Percentiles rank a stretch among this genome's conserved stretches.
Conservation (phyloP, 495 filamentous ascomycete species). For the Penicillium dipodomyicola region DNA sequence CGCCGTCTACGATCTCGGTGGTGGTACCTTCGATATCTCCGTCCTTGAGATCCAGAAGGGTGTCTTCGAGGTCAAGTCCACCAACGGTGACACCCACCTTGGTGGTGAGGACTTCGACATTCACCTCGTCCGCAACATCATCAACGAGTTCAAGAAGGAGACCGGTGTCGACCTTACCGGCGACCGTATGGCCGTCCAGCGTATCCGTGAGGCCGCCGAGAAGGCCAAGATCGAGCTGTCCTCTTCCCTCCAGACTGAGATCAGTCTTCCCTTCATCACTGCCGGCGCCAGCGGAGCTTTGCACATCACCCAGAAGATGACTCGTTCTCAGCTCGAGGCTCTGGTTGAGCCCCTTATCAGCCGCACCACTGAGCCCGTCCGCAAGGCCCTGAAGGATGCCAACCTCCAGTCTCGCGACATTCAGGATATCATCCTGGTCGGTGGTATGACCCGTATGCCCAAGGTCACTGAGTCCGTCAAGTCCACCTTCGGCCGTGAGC, state of each 20-base stretch:
- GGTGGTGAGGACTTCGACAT: constrained; percentile 99
- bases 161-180: constrained; percentile 83
- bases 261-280: constrained; percentile 94
- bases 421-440: constrained; percentile 97
- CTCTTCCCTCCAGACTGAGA: constrained; percentile 93
- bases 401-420: constrained; percentile 91
- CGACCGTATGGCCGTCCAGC: constrained; percentile 98
- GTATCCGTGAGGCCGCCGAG: constrained; percentile 98
- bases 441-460: constrained; percentile 99
- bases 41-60: constrained; percentile 96
- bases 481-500: constrained; percentile 95
- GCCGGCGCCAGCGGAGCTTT: constrained; percentile 91
- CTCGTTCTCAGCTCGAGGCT: constrained; percentile 85
- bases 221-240: constrained; percentile 99
- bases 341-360: constrained; percentile 90
- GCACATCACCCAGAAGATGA: constrained; percentile 96
- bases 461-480: constrained; percentile 98
- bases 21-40: constrained; percentile 98
- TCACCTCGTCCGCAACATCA: constrained; percentile 87
- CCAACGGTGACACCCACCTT: constrained; percentile 96
- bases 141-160: constrained; percentile 95
- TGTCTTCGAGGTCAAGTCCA: constrained; percentile 98
- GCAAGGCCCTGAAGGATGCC: constrained; percentile 97
- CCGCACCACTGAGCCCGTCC: constrained; percentile 85
- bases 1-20: constrained; percentile 96